Base-by-base conservation (phyloP, 352 stramenopile species). In the Pythium vanterpoolii region DNA sequence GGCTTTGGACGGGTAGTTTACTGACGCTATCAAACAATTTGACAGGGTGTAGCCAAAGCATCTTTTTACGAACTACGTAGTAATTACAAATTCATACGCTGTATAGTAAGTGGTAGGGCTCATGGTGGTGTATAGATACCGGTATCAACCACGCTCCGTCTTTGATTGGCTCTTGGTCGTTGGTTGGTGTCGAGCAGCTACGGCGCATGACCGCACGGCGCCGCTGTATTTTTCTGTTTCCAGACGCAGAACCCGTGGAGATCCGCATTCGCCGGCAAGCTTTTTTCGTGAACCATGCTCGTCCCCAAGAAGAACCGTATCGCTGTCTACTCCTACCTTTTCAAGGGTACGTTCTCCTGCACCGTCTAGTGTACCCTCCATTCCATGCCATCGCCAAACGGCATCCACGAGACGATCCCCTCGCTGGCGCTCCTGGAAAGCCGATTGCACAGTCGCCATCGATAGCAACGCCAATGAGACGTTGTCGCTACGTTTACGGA, bases 301-400 rank as follows among this genome's bases (percentile, higher is more conserved):
- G 86, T 99, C 79, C 87, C 95, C 53, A 99, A 99, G 87, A 96
- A 98, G 81, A 98, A 98, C 89, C 95, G 97, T 75, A 98, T 99
- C 77, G 95, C 94, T 76, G 95, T 98, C 71, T 99, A 99, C 88
- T 98, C 89, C 58, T 98, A 99, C 91, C 95, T 99, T 53, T 98
- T 97, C 79, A 97, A 97, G 76, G 79, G 79, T 91, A 72, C 70
- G 74, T 86, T 42, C 10, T 23, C 40, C 36, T 19, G 8, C 33
- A 39, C n/a, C 19, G 31, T 18, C 1, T 26, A 27, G 34, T 27
- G 30, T 39, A 55, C 23, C 47, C 30, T 44, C 30, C 19, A 18
- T 9, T 43, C 36, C 10, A 43, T 47, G 40, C n/a, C 18, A 9
- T 27, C 6, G 21, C 40, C 7, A 24, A 13, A 16, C 27, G 6